A percentile compares a stretch with the other conserved stretches of the same genome.
Conservation (phyloP, 2,329 filamentous ascomycete genomes). For the Zelopaecilomyces penicillatus region DNA sequence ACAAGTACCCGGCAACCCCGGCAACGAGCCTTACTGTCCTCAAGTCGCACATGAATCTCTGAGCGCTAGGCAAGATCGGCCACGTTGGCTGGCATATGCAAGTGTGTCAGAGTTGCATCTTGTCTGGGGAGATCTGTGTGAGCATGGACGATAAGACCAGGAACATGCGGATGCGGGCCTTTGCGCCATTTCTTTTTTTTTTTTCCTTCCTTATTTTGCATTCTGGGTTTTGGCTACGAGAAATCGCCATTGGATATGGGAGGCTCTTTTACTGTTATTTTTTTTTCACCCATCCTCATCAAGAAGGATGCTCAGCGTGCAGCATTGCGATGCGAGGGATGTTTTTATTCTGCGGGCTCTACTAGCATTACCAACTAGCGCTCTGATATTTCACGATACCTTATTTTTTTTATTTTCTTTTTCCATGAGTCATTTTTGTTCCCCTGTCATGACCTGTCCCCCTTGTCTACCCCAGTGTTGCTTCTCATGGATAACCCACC, state of each 20-base stretch:
- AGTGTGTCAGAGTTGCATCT: not conserved
- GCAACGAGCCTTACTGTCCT: not conserved
- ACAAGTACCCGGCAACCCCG: not conserved
- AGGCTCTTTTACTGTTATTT: not conserved
- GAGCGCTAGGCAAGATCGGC: no score
- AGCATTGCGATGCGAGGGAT: conserved; percentile 7
- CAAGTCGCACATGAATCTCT: not conserved
- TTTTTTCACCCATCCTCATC: not conserved
- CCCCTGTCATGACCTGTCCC: not conserved
- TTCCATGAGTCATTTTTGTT: not conserved
- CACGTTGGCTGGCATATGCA: not conserved
- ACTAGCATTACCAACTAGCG: conserved; percentile 5
- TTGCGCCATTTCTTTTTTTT: conserved; percentile 6
- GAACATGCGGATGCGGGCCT: not conserved
- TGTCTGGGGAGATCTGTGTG: not conserved
- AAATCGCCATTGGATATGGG: no score
- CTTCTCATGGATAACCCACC: not conserved
- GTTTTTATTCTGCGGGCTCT: not conserved
- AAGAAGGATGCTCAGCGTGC: not conserved
- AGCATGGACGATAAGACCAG: not conserved
- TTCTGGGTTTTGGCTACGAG: not conserved
- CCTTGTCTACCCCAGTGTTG: not conserved
- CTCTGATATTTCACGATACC: conserved; percentile 4
- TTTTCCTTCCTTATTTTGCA: not conserved
- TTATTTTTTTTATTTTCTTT: conserved; percentile 1